These are phyloP conservation scores for Pyrus bretschneideri DNA, from an alignment of 306 rosid species.

Conservation along the genomic window DNA sequence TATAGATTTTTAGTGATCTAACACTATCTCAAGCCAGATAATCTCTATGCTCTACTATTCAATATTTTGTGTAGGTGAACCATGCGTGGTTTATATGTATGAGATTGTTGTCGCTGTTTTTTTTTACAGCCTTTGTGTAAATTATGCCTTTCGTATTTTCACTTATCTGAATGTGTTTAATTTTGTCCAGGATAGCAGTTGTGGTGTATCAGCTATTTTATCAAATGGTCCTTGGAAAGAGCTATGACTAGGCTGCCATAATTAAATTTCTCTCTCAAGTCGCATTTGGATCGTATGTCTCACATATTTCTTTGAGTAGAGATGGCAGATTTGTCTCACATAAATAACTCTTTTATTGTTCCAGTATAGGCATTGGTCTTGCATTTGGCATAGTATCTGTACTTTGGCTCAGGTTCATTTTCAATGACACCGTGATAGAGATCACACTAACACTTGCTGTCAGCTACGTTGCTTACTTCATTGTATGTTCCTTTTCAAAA, in stretches of 20 bases:
- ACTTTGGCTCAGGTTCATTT: slow-evolving; percentile 85
- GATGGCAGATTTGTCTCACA: slow-evolving; percentile 14
- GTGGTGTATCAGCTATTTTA: slow-evolving; percentile 88
- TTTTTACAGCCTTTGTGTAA: neutral
- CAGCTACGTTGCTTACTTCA: slow-evolving; percentile 84
- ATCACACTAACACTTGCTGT: slow-evolving; percentile 79
- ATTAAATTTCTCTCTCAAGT: slow-evolving; percentile 64
- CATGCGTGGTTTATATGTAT: neutral
- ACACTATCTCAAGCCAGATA: neutral
- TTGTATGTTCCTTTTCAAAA: slow-evolving; percentile 53
- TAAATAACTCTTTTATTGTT: slow-evolving; percentile 26
- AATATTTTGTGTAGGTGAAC: slow-evolving; percentile 1
- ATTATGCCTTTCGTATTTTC: slow-evolving; percentile 8
- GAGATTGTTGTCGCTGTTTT: neutral
- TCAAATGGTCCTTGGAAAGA: slow-evolving; percentile 89
- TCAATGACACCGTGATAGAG: slow-evolving; percentile 92
- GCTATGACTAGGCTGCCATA: slow-evolving; percentile 57
- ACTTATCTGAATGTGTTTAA: slow-evolving; percentile 18
- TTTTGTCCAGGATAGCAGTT: slow-evolving; percentile 76
- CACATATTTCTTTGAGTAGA: slow-evolving; percentile 22
- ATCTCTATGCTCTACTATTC: neutral
- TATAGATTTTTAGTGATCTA: slow-evolving; percentile 25
- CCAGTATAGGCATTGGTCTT: slow-evolving; percentile 92
- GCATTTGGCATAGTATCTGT: slow-evolving; percentile 85
- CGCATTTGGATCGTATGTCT: slow-evolving; percentile 87